Base-by-base conservation (phyloP, 177 flowering plant species). In the Tripterygium wilfordii region DNA sequence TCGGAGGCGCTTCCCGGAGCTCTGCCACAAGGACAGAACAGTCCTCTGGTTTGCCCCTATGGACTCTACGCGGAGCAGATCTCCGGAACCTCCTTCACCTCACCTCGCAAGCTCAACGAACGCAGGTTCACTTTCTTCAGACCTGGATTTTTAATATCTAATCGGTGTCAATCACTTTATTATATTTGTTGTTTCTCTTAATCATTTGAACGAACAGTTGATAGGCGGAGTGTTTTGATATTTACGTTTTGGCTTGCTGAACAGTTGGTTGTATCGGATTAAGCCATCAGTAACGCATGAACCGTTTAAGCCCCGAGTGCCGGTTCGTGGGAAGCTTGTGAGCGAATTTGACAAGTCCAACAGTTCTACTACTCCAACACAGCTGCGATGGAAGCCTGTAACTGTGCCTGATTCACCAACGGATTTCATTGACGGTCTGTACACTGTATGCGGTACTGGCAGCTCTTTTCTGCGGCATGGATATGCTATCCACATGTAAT, bases 11-110 rank as follows among this genome's bases (percentile, higher is more conserved):
- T 88, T 41, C 63, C 73, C 37, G 95, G 88, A 50, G 86, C 92
- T 45, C 69, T 91, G 20, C 96, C 98, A 1, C 63, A 18, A 1
- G 84, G 65, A 1, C 98, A 91, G 75, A 91, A 85, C 72, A 88
- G 61, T 33, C 96, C 98, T 14, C 80, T 88, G 16, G 19, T 77
- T 24, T 91, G 95, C 38, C 96, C 96, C 1, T 83, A 51, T 53
- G 95, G 98, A 23, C 92, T 88, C 42, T 85, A 91, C 63, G 96
- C 96, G 18, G 98, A 91, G 70, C 98, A 91, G 64, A 75, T 91
- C 62, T 85, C 95, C 28, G 96, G 96, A 46, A 78, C 98, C 32
- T 67, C 95, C 48, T 91, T 91, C 71, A 88, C 98, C 23, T 57
- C 82, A 25, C 98, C 98, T 49, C 84, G 95, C 42, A 75, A 71